Evolutionary conservation across 345 rosid species (phyloP).

Genomic region (Eucalyptus fibrosa): DNA sequence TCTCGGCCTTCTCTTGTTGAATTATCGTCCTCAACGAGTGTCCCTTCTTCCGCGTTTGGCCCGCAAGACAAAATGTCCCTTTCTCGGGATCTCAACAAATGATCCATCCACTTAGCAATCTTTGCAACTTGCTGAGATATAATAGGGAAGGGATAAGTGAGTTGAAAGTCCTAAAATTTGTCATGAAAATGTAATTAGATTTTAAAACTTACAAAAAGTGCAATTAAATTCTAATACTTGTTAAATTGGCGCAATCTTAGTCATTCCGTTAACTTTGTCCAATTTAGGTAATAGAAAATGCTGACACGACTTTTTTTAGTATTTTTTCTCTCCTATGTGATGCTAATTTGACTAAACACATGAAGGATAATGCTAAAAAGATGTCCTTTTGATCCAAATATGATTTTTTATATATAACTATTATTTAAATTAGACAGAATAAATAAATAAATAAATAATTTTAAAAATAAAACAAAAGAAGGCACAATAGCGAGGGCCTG

Average conservation of each 20-base stretch:
- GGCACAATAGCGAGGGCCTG: rapidly evolving
- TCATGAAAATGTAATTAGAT: no score
- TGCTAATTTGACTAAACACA: not conserved
- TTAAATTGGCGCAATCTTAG: no score
- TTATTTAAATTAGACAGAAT: no score
- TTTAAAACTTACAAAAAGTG: no score
- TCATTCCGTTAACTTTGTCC: rapidly evolving
- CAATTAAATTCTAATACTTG: not conserved
- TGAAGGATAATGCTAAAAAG: not conserved
- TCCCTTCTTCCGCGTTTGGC: not conserved
- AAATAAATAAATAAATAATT: no score
- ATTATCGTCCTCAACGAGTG: not conserved
- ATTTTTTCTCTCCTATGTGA: not conserved
- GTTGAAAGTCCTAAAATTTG: rapidly evolving
- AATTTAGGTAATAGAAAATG: no score
- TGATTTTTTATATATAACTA: not conserved
- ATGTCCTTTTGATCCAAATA: not conserved
- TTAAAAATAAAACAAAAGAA: not conserved
- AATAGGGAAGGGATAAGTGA: rapidly evolving
- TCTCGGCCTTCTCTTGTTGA: not conserved
- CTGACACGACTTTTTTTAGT: rapidly evolving
- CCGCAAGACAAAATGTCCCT: not conserved
- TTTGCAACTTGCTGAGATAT: not conserved
- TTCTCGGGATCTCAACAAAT: not conserved
- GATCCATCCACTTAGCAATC: not conserved